A percentile compares a stretch with the other conserved stretches of the same genome.
Evolutionary conservation across 2,329 filamentous ascomycete genomes (phyloP).

Genomic region (Thelonectria blattea): DNA sequence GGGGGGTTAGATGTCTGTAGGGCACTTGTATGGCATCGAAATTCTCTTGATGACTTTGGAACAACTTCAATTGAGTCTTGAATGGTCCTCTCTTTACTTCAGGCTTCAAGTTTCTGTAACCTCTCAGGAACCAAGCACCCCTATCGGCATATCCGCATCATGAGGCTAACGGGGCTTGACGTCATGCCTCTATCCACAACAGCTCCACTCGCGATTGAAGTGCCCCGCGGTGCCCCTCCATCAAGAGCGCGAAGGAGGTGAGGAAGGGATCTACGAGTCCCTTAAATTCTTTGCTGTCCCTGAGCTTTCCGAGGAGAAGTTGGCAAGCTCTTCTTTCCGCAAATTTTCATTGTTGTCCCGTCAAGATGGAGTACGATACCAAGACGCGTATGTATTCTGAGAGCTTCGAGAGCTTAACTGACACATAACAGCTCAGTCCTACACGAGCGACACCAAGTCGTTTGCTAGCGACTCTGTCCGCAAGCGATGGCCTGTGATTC

Average conservation of each 20-base stretch:
- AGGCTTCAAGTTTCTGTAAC: no score
- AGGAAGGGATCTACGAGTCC: constrained; percentile 17
- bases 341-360: neutral
- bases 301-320: constrained; percentile 10
- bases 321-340: constrained; percentile 9
- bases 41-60: no score
- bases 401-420: constrained; percentile 14
- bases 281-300: constrained; percentile 9
- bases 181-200: constrained; percentile 34
- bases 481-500: constrained; percentile 91
- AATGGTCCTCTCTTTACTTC: no score
- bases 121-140: constrained; percentile 14
- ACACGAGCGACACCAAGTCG: constrained; percentile 81
- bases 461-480: constrained; percentile 87
- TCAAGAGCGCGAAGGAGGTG: constrained; percentile 6
- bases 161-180: constrained; percentile 34
- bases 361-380: constrained; percentile 74
- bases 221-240: constrained; percentile 41
- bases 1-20: no score
- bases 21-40: no score
- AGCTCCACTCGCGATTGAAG: constrained; percentile 29
- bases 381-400: constrained; percentile 66
- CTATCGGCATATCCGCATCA: constrained; percentile 22
- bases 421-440: constrained; percentile 67
- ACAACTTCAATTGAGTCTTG: no score